Conservation (phyloP, 2,329 filamentous ascomycete genomes). For the Cercospora sp. region DNA sequence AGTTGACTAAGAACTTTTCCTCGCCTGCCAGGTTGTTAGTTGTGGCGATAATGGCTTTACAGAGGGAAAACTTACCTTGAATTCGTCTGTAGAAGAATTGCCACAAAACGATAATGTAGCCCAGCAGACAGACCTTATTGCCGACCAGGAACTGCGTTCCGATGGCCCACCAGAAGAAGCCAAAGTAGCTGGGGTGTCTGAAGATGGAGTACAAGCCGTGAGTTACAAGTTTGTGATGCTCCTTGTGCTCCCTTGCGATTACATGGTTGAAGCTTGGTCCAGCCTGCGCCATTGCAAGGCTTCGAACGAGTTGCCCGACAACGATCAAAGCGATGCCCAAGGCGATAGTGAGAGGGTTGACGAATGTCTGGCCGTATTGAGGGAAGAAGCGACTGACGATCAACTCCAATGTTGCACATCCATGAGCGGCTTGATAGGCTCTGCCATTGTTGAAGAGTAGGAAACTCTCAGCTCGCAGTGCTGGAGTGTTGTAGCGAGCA, state of each 20-base stretch:
- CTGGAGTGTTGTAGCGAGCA: constrained; percentile 75
- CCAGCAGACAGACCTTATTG: constrained; percentile 75
- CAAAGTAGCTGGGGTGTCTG: constrained; percentile 92
- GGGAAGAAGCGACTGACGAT: constrained; percentile 51
- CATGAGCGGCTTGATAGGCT: constrained; percentile 80
- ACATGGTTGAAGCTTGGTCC: constrained; percentile 87
- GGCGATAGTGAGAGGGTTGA: constrained; percentile 54
- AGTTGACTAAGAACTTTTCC: constrained; percentile 72
- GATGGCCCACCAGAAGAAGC: constrained; percentile 98
- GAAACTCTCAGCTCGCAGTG: constrained; percentile 73
- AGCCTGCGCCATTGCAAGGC: constrained; percentile 84
- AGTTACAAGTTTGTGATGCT: constrained; percentile 78
- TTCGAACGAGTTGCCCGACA: constrained; percentile 72
- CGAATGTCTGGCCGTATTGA: constrained; percentile 25
- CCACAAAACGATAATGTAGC: constrained; percentile 76
- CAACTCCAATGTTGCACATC: constrained; percentile 71
- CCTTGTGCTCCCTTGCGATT: constrained; percentile 68
- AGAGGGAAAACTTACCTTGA: constrained; percentile 44
- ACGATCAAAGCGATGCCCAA: constrained; percentile 65
- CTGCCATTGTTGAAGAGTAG: constrained; percentile 82
- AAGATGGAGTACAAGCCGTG: constrained; percentile 73
- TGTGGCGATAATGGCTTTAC: neutral
- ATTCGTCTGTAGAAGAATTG: constrained; percentile 78
- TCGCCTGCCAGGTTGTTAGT: constrained; percentile 57
- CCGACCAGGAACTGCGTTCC: constrained; percentile 89